Conservation (phyloP, 2,329 filamentous ascomycete species). For the Mycocentrospora acerina region DNA sequence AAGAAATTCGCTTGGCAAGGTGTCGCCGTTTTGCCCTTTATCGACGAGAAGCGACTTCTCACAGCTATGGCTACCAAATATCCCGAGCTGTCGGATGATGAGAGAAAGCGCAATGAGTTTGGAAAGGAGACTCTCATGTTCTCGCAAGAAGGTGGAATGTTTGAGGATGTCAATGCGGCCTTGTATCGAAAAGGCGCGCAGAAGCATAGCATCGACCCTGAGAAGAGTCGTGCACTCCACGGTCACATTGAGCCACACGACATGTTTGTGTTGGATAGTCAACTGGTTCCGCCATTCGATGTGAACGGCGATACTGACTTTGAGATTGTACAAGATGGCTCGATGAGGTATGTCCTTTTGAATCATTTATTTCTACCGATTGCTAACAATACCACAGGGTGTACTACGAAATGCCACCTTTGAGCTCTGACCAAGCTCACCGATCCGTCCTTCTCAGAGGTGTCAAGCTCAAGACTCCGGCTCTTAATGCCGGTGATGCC, state of each 20-base stretch:
- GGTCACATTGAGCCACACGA: constrained; percentile 82
- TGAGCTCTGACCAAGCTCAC: constrained; percentile 65
- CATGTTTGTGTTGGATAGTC: constrained; percentile 79
- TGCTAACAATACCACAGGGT: constrained; percentile 59
- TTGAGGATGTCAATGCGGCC: constrained; percentile 77
- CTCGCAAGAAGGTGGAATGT: constrained; percentile 80
- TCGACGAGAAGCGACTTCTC: constrained; percentile 85
- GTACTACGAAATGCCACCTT: constrained; percentile 76
- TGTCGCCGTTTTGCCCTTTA: constrained; percentile 89
- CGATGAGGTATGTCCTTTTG: constrained; percentile 67
- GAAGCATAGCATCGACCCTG: constrained; percentile 72
- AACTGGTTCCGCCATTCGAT: constrained; percentile 75
- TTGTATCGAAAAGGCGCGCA: constrained; percentile 80
- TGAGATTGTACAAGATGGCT: constrained; percentile 58
- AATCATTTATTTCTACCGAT: background rate
- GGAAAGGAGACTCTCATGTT: constrained; percentile 83
- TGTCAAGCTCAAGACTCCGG: constrained; percentile 69
- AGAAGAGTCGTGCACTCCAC: constrained; percentile 73
- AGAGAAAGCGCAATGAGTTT: constrained; percentile 73
- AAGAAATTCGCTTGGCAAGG: constrained; percentile 99
- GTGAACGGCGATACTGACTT: constrained; percentile 49
- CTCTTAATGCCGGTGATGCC: constrained; percentile 68
- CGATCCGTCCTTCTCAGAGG: constrained; percentile 94
- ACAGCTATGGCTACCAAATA: constrained; percentile 82
- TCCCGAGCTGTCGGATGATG: constrained; percentile 73